Evolutionary conservation across 176 grass and related monocot species (phyloP), one percentile per base, ranked within the genome.

Genomic region (Urochloa ruziziensis): DNA sequence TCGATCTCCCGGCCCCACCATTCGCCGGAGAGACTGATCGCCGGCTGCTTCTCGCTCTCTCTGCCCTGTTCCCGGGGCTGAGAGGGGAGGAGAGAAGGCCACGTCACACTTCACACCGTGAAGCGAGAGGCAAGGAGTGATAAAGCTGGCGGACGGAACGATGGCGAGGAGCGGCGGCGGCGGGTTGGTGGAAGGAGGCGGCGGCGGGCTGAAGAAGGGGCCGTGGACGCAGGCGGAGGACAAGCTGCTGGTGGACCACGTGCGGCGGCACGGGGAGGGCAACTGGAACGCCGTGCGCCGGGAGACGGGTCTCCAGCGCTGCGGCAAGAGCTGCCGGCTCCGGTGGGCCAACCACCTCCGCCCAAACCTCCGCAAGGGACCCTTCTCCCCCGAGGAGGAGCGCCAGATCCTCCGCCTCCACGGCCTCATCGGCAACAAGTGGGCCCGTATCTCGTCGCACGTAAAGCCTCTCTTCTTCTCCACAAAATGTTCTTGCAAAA

Each of bases 311-410:
- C 87, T 98, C 40, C 84, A 80, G 39, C 86, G 96, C 15, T 98
- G 95, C 66, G 95, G 95, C 56, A 98, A 98, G 88, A 98, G 95
- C 76, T 98, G 95, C 87, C 92, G 95, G 0, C 90, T 98, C 78
- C 88, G 95, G 65, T 97, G 95, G 95, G 90, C 92, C 1, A 98
- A 98, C 83, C 92, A 98, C 82, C 93, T 98, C 85, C 91, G 93
- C 4, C 96, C 96, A 6, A 89, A 99, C 86, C 93, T 99, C 53
- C 92, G 92, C 67, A 99, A 99, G 87, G 91, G 96, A 1, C 89
- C 96, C 37, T 94, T 99, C 89, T 87, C 91, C 42, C 85, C 83
- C 21, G 93, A 92, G 37, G 93, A 99, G 78, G 91, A 99, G 74
- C 84, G 82, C 59, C 56, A 78, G 64, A 99, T 99, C 85, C 88